Evolutionary conservation across 306 rosid species (phyloP).

Genomic region (Senna tora): DNA sequence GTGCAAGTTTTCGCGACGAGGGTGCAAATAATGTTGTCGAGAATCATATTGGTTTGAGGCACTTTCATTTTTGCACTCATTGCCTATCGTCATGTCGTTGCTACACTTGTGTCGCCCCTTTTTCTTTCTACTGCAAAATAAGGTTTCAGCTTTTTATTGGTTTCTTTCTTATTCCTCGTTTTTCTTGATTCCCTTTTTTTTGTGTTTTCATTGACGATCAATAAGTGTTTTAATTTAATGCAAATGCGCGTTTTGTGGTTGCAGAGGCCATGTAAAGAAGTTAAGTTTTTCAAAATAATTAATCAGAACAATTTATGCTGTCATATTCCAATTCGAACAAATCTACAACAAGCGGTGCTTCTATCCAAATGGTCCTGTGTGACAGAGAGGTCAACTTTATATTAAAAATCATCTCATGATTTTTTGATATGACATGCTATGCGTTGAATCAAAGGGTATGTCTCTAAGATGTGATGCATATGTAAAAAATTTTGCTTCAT

Average conservation of each 20-base stretch:
- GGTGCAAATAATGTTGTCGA: constrained; percentile 59
- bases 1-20: constrained; percentile 60
- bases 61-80: constrained; percentile 65
- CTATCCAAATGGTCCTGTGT: too few relatives aligned
- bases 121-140: constrained; percentile 66
- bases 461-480: too few relatives aligned
- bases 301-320: too few relatives aligned
- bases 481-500: too few relatives aligned
- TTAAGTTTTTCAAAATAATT: too few relatives aligned
- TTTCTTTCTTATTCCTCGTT: not conserved
- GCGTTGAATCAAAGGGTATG: too few relatives aligned
- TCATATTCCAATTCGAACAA: too few relatives aligned
- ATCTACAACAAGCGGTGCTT: too few relatives aligned
- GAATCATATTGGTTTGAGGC: constrained; percentile 50
- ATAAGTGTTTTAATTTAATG: too few relatives aligned
- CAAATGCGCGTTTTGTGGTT: constrained; percentile 5
- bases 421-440: too few relatives aligned
- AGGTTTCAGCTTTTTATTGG: constrained; percentile 40
- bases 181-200: not conserved
- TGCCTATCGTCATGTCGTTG: constrained; percentile 62
- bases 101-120: constrained; percentile 65
- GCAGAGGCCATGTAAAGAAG: constrained; percentile 50
- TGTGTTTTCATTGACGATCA: not conserved
- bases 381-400: too few relatives aligned
- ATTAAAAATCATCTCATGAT: too few relatives aligned